A percentile compares a stretch with the other conserved stretches of the same genome.
Conservation (phyloP, 495 filamentous ascomycete species). For the Durotheca rogersii region DNA sequence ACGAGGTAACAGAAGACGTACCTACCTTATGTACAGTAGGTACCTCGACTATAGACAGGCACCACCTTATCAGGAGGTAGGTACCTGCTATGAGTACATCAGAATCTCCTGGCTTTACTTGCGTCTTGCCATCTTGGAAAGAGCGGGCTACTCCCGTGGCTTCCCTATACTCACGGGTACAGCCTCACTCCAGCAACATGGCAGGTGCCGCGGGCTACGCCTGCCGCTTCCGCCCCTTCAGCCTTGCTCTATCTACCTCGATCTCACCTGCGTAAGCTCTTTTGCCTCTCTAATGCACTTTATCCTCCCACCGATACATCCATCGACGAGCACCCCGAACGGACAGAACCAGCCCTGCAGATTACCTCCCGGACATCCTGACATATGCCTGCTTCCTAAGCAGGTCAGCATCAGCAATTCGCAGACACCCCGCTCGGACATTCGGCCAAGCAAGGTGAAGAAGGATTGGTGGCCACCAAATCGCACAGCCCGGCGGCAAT, state of each 20-base stretch:
- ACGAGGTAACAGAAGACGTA: too few relatives aligned
- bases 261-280: conserved; percentile 18
- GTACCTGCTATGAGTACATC: too few relatives aligned
- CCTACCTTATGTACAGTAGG: too few relatives aligned
- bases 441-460: conserved; percentile 10
- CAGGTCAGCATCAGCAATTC: conserved; percentile 2
- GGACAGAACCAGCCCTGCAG: conserved; percentile 1
- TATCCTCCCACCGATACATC: neutral
- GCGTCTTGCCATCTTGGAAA: neutral
- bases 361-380: conserved; percentile 14
- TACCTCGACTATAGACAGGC: too few relatives aligned
- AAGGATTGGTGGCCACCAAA: conserved; percentile 2
- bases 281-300: conserved; percentile 9
- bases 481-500: conserved; percentile 6
- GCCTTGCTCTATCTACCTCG: conserved; percentile 17
- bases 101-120: neutral
- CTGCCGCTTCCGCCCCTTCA: neutral
- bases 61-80: too few relatives aligned
- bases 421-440: conserved; percentile 16
- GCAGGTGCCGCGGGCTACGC: neutral
- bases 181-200: neutral
- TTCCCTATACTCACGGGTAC: too few relatives aligned
- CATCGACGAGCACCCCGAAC: too few relatives aligned
- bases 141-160: neutral
- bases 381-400: conserved; percentile 12